Conservation (phyloP, 495 filamentous ascomycete genomes). For the Podospora anserina region DNA sequence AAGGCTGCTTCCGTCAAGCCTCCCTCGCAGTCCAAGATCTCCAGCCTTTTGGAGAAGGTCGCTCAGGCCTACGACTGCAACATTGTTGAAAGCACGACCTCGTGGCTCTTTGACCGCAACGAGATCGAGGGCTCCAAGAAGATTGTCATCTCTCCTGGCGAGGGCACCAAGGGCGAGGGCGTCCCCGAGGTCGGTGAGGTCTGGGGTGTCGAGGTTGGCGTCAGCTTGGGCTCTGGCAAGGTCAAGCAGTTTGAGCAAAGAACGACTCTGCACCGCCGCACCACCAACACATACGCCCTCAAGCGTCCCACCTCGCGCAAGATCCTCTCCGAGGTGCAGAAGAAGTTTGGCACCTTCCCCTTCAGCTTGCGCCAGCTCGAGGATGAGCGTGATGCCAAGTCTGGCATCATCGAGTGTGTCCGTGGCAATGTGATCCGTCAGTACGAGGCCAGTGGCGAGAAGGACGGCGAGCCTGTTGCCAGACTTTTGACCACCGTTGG, state of each 20-base stretch:
- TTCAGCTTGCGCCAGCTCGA: conserved; percentile 97
- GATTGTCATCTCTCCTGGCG: conserved; percentile 86
- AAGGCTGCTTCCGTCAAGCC: conserved; percentile 81
- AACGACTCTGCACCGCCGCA: conserved; percentile 87
- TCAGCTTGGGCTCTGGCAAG: conserved; percentile 88
- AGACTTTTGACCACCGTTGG: conserved; percentile 87
- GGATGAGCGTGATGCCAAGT: conserved; percentile 93
- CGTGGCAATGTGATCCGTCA: conserved; percentile 84
- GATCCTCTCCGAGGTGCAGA: conserved; percentile 85
- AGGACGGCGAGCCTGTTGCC: conserved; percentile 77
- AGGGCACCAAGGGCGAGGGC: conserved; percentile 87
- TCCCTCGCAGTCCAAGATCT: conserved; percentile 79
- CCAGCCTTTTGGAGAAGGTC: conserved; percentile 82
- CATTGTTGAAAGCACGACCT: conserved; percentile 94
- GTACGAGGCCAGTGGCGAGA: conserved; percentile 93
- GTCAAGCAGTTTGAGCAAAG: conserved; percentile 86
- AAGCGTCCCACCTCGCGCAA: conserved; percentile 91
- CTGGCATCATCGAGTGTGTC: conserved; percentile 93
- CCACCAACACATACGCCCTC: conserved; percentile 79
- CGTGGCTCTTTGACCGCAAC: conserved; percentile 91
- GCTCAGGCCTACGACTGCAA: conserved; percentile 87
- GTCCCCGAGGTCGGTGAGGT: conserved; percentile 87
- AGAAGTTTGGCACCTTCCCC: conserved; percentile 96
- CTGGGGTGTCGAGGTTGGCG: conserved; percentile 95
- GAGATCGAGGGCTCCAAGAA: conserved; percentile 99